A percentile compares a stretch with the other conserved stretches of the same genome.
These are phyloP conservation scores for Xerocomus spinulosus DNA, from an alignment of 768 basidiomycete genomes.

Conservation along the genomic window DNA sequence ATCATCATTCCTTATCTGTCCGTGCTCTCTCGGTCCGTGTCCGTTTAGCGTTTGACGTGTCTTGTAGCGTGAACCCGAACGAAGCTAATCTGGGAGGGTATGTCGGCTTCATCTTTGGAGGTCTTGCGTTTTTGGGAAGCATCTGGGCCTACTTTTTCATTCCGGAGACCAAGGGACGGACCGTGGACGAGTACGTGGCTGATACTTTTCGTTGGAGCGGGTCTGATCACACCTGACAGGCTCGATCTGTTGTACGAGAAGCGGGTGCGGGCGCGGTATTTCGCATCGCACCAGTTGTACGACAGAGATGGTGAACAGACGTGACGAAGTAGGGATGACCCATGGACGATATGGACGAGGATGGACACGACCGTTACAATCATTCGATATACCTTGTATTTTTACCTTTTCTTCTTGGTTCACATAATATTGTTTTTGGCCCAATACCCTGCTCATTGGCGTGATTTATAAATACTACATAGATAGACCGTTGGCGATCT, in stretches of 20 bases:
- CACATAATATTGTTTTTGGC: too few relatives aligned
- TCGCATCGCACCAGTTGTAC: conserved; percentile 18
- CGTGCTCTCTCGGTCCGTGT: background rate
- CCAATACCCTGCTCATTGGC: too few relatives aligned
- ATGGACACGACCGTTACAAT: too few relatives aligned
- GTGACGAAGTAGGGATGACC: too few relatives aligned
- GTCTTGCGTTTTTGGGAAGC: conserved; percentile 16
- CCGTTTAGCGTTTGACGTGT: background rate
- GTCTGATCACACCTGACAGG: background rate
- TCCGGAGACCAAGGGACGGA: conserved; percentile 26
- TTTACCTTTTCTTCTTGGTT: too few relatives aligned
- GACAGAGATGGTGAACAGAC: background rate
- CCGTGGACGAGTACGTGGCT: conserved; percentile 26
- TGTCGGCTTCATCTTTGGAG: conserved; percentile 28
- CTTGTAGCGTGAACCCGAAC: conserved; percentile 24
- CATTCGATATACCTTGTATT: background rate
- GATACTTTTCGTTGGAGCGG: background rate
- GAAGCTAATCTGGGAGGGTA: conserved; percentile 26
- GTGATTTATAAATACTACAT: too few relatives aligned
- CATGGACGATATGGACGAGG: too few relatives aligned
- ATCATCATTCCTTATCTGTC: conserved; percentile 28
- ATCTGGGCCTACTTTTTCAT: conserved; percentile 28
- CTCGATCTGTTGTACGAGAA: conserved; percentile 25
- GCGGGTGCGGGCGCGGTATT: conserved; percentile 27
- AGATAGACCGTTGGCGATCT: too few relatives aligned